Conservation (phyloP, 1,284 basidiomycete species). For the Sparassis latifolia region DNA sequence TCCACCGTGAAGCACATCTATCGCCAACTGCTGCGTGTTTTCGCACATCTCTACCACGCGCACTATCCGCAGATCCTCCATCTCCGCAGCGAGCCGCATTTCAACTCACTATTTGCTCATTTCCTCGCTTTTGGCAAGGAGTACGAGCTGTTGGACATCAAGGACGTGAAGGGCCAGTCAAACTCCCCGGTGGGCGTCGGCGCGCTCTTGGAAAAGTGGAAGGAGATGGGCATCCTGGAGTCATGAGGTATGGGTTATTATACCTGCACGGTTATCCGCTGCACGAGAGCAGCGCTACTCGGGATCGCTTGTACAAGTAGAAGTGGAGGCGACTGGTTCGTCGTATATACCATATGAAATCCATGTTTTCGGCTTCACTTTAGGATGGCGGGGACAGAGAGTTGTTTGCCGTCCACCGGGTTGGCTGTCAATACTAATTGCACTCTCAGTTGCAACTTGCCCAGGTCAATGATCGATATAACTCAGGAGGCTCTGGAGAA, state of each 20-base stretch:
- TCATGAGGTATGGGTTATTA: slow-evolving; percentile 5
- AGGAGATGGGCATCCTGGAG: slow-evolving; percentile 72
- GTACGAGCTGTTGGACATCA: slow-evolving; percentile 88
- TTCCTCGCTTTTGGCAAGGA: slow-evolving; percentile 92
- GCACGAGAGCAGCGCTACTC: no score
- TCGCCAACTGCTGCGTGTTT: slow-evolving; percentile 93
- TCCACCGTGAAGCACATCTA: slow-evolving; percentile 95
- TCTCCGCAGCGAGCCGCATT: slow-evolving; percentile 91
- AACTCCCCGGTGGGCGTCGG: slow-evolving; percentile 70
- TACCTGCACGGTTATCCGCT: no score
- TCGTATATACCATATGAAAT: no score
- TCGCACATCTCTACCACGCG: slow-evolving; percentile 96
- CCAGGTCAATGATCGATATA: no score
- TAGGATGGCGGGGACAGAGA: no score
- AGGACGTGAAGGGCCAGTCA: slow-evolving; percentile 76
- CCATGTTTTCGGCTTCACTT: no score
- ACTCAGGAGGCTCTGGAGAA: no score
- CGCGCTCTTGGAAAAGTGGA: slow-evolving; percentile 86
- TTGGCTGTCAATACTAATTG: no score
- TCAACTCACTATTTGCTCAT: slow-evolving; percentile 97
- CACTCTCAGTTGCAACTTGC: no score
- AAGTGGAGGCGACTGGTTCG: no score
- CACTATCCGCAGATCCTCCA: slow-evolving; percentile 93
- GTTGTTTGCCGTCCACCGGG: no score
- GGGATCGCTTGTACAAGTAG: no score